Evolutionary conservation across 768 basidiomycete species (phyloP).

Genomic region (Amanita rimosa): DNA sequence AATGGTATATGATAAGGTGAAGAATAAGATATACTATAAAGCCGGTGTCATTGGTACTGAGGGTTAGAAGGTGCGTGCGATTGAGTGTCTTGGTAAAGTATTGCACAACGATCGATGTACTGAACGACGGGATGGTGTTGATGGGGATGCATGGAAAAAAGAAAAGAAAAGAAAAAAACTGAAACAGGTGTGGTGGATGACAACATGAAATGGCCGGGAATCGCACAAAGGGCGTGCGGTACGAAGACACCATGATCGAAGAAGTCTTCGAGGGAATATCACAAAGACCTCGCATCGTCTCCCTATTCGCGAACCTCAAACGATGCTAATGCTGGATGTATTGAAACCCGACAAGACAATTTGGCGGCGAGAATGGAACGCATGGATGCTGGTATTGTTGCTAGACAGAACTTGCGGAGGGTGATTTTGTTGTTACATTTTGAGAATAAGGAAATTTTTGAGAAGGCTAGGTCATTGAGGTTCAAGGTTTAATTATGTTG

Average conservation of each 20-base stretch:
- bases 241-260: conserved; percentile 3
- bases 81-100: conserved; percentile 18
- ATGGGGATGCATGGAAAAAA: conserved; percentile 27
- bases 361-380: conserved; percentile 62
- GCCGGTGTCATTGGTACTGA: conserved; percentile 31
- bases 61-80: conserved; percentile 17
- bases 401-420: conserved; percentile 49
- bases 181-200: conserved; percentile 12
- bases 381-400: conserved; percentile 57
- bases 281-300: neutral
- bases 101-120: conserved; percentile 34
- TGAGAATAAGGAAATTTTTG: conserved; percentile 22
- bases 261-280: neutral
- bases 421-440: conserved; percentile 76
- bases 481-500: conserved; percentile 25
- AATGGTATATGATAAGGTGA: conserved; percentile 61
- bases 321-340: neutral
- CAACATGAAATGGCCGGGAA: conserved; percentile 9
- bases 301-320: neutral
- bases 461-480: conserved; percentile 13
- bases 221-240: conserved; percentile 9
- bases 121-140: conserved; percentile 46
- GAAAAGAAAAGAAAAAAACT: conserved; percentile 11
- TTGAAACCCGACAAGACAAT: conserved; percentile 34
- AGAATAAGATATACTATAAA: conserved; percentile 75